Conservation (phyloP, 768 basidiomycete species). For the Pisolithus sp. region DNA sequence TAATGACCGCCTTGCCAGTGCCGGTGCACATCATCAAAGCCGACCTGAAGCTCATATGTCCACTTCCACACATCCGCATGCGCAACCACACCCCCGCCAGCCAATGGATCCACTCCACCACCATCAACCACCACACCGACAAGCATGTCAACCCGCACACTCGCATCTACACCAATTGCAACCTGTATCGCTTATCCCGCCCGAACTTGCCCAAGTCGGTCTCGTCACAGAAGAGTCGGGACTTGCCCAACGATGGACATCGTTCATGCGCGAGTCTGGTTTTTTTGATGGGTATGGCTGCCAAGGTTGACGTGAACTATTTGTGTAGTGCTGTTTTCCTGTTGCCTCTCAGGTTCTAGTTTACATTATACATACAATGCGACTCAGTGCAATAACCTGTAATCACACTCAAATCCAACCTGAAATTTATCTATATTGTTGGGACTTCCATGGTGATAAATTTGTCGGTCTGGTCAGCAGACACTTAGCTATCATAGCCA, state of each 20-base stretch:
- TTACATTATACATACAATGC: too few species aligned
- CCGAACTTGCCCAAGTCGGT: slow-evolving; percentile 55
- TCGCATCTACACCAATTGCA: not conserved
- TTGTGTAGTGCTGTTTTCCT: not conserved
- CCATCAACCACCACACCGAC: too few species aligned
- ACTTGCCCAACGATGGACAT: slow-evolving; percentile 53
- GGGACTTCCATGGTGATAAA: too few species aligned
- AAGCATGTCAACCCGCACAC: not conserved
- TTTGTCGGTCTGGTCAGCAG: too few species aligned
- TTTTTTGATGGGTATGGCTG: slow-evolving; percentile 27
- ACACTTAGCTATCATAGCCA: too few species aligned
- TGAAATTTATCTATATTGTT: too few species aligned
- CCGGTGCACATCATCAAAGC: not conserved
- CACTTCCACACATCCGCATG: too few species aligned
- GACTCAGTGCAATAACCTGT: too few species aligned
- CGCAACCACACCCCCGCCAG: too few species aligned
- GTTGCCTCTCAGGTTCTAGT: not conserved
- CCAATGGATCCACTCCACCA: too few species aligned
- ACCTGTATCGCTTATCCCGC: slow-evolving; percentile 21
- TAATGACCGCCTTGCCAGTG: not conserved
- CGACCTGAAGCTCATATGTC: too few species aligned
- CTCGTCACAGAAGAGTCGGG: slow-evolving; percentile 50
- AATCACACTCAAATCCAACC: too few species aligned
- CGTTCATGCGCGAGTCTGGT: slow-evolving; percentile 56
- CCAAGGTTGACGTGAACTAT: not conserved